A percentile compares a stretch with the other conserved stretches of the same genome.
phyloP scores from a whole-genome alignment of 805 yeast species.

The Candida easanensis region DNA sequence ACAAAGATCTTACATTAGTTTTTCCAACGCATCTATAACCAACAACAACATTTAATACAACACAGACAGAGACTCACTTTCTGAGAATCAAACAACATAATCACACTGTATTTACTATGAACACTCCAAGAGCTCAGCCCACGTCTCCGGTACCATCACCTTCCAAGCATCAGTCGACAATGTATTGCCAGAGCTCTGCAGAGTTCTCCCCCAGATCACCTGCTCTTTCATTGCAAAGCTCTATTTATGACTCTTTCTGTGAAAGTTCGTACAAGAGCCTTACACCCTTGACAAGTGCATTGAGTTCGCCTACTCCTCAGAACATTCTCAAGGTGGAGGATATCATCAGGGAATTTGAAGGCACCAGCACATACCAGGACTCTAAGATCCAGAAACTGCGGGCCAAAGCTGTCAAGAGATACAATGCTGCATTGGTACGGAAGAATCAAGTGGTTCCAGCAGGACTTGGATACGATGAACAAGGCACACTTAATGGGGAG shows the following conservation, averaged over 20 bases:
- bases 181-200: not conserved
- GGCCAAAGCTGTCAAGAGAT: slow-evolving; percentile 6
- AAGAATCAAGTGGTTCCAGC: not conserved
- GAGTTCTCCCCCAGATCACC: not conserved
- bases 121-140: too few species aligned
- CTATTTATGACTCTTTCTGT: slow-evolving; percentile 5
- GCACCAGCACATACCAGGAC: slow-evolving; percentile 3
- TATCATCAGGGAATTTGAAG: slow-evolving; percentile 8
- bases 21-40: too few species aligned
- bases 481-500: not conserved
- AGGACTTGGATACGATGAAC: not conserved
- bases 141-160: not conserved
- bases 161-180: not conserved
- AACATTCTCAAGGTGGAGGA: not conserved
- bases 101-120: too few species aligned
- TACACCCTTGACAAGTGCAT: not conserved
- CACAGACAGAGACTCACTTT: too few species aligned
- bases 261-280: slow-evolving; percentile 4
- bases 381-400: slow-evolving; percentile 6
- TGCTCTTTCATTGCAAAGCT: slow-evolving; percentile 2
- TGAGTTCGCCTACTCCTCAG: not conserved
- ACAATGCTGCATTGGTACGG: slow-evolving; percentile 5
- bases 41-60: too few species aligned
- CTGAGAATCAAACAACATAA: too few species aligned
- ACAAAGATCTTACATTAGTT: too few species aligned